phyloP scores from a whole-genome alignment of 202 grass and related monocot species.

The Musa balbisiana region DNA sequence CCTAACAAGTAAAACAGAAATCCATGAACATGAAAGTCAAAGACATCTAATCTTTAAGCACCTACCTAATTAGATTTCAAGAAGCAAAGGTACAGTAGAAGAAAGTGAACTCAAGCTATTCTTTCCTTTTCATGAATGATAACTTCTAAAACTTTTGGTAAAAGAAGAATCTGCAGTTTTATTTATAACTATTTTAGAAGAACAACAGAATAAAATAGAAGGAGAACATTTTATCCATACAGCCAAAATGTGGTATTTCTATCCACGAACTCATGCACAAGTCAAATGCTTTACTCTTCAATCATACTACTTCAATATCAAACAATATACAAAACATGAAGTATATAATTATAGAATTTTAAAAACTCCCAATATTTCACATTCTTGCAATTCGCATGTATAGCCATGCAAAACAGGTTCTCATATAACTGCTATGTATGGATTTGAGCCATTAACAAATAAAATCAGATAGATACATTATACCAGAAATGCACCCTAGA shows the following conservation, averaged over 20 bases:
- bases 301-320: too few species aligned
- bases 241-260: not conserved
- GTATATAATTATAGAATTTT: too few species aligned
- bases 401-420: too few species aligned
- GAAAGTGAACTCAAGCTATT: not conserved
- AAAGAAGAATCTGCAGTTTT: not conserved
- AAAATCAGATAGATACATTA: too few species aligned
- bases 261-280: too few species aligned
- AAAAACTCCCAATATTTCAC: too few species aligned
- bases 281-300: too few species aligned
- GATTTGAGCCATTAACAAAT: too few species aligned
- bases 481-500: too few species aligned
- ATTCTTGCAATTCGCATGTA: too few species aligned
- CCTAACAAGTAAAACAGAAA: constrained; percentile 45
- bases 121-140: not conserved
- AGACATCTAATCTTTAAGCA: not conserved
- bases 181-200: not conserved
- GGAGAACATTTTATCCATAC: not conserved
- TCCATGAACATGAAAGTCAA: constrained; percentile 10
- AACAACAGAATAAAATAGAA: not conserved
- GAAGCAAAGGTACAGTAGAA: not conserved
- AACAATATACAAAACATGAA: too few species aligned
- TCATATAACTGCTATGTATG: too few species aligned
- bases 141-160: not conserved
- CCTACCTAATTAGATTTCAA: not conserved